Evolutionary conservation across 1,284 basidiomycete genomes (phyloP).

Genomic region (Sporisorium sorghi): DNA sequence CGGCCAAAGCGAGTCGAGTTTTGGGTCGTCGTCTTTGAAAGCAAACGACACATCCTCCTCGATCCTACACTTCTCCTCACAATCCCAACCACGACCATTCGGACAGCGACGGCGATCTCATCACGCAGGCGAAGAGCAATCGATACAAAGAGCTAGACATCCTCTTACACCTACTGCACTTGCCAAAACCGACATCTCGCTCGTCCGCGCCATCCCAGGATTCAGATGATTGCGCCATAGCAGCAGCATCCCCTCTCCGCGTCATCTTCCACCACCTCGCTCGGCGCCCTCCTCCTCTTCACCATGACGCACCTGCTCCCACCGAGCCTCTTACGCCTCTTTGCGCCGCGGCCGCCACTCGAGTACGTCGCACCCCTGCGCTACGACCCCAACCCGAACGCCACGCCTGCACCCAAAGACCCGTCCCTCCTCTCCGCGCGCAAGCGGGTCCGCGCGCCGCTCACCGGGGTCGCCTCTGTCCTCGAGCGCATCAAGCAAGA

Average conservation of each 20-base stretch:
- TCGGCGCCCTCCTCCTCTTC: neutral
- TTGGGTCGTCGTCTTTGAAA: neutral
- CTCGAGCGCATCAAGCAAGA: constrained; percentile 63
- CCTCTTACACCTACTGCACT: too few relatives aligned
- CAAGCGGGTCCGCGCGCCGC: constrained; percentile 35
- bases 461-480: constrained; percentile 60
- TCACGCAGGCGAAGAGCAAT: neutral
- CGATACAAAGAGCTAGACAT: too few relatives aligned
- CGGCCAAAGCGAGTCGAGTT: neutral
- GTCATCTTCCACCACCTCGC: neutral
- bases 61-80: neutral
- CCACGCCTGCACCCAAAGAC: constrained; percentile 34
- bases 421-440: constrained; percentile 20
- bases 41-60: neutral
- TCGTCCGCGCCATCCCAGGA: neutral
- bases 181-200: neutral
- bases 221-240: neutral
- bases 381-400: constrained; percentile 51
- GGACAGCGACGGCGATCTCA: neutral
- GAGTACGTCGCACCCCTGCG: constrained; percentile 49
- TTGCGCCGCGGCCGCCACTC: constrained; percentile 61
- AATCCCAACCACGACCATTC: too few relatives aligned
- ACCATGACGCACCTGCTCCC: constrained; percentile 67
- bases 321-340: constrained; percentile 64
- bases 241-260: neutral